Evolutionary conservation across 371 early-diverging fungal species (phyloP), one percentile per base, ranked within the genome.

Genomic region (Conidiobolus incongruus): DNA sequence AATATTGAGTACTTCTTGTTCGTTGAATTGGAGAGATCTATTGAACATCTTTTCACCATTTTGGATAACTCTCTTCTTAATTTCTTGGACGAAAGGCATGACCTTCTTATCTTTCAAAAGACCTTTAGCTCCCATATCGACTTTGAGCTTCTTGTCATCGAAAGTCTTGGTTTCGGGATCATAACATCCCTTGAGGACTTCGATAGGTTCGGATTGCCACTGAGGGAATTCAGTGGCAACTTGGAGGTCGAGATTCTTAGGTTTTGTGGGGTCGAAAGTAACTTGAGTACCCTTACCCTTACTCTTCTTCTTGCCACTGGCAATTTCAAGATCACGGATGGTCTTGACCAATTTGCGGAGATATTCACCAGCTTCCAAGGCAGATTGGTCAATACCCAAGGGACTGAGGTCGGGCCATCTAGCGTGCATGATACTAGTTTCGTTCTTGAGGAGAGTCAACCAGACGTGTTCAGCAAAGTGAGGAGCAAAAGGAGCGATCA

Each of bases 381-480:
- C 55, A 10, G 59, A 35, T 42, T 72, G 69, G 52, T 90, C 77
- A 6, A 71, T 66, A 1, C 50, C 47, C 20, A 59, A 54, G 33
- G 52, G 56, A 40, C 59, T 55, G 6, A 63, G 47, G 52, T 65
- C 51, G 40, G 88, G 89, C 78, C 80, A 89, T 32, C 50, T 55
- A 20, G 83, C 83, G 15, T 64, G 54, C 51, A 81, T 63, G 20
- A 88, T 61, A 11, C 23, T 4, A 17, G 48, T 35, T 49, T 62
- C 60, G 62, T 91, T 84, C 52, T 72, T 65, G 49, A 94, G 58
- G 36, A 92, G 29, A 6, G 64, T 61, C 16, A 53, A 51, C 88
- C 89, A 97, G 34, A 95, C 56, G 54, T 88, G 64, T 57, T 97
- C 95, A 40, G 80, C 65, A 78, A 81, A 92, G 62, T 95, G 95